A percentile compares a stretch with the other conserved stretches of the same genome.
Evolutionary conservation across 352 stramenopile species (phyloP).

Genomic region (Phytophthora kernoviae): DNA sequence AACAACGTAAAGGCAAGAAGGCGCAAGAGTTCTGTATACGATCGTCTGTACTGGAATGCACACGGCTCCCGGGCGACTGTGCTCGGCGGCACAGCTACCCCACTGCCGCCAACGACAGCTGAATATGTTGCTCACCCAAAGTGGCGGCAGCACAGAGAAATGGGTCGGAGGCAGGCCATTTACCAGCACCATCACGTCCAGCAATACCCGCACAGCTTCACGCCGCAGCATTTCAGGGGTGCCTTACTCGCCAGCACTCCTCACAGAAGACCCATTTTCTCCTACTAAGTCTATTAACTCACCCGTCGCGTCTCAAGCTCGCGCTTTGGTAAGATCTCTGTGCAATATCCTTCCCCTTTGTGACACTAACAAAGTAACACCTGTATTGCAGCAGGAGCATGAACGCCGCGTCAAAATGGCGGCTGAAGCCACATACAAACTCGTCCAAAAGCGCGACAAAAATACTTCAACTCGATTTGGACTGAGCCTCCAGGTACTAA

Average conservation of each 20-base stretch:
- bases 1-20: constrained; percentile 8
- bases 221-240: constrained; percentile 48
- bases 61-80: constrained; percentile 25
- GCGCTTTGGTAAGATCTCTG: constrained; percentile 21
- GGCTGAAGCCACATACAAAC: constrained; percentile 32
- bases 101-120: constrained; percentile 42
- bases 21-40: constrained; percentile 30
- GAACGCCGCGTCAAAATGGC: constrained; percentile 52
- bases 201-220: constrained; percentile 52
- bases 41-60: constrained; percentile 34
- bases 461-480: constrained; percentile 74
- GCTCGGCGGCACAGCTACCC: constrained; percentile 21
- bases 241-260: constrained; percentile 41
- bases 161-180: constrained; percentile 58
- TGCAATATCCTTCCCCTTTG: neutral
- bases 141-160: constrained; percentile 61
- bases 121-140: constrained; percentile 63
- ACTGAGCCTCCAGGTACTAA: constrained; percentile 26
- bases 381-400: constrained; percentile 35
- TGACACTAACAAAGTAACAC: neutral
- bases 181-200: constrained; percentile 50
- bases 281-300: constrained; percentile 20
- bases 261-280: constrained; percentile 51
- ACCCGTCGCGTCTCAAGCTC: constrained; percentile 18
- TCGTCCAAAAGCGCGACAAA: constrained; percentile 44